Base-by-base conservation (phyloP, 2,329 filamentous ascomycete genomes). In the Ambrosiella xylebori region DNA sequence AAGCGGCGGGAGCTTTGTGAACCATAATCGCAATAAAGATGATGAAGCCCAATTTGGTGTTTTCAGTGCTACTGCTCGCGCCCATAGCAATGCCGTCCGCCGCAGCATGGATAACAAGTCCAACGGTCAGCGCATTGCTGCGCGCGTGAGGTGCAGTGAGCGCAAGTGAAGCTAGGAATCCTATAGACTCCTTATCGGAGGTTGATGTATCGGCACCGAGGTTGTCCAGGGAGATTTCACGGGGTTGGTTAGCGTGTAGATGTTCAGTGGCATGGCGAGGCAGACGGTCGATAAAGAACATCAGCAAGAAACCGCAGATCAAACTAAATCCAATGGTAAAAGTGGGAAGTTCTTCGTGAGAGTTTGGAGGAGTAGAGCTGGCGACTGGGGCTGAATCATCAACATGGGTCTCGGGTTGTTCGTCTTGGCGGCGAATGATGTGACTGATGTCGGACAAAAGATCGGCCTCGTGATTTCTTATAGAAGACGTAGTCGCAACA, bases 1-100 rank as follows among this genome's bases (percentile, higher is more conserved):
- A 98, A 0, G 93, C 90, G 1, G 93, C 93, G 0, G 90, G 91
- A 1, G 89, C 91, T 72, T 97, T 98, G 71, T 98, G 93, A 5
- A 97, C 81, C 86, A 98, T 94, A 64, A 98, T 93, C 9, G 93
- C 93, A 45, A 95, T 71, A 69, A 98, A 98, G 44, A 98, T 88
- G 64, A 98, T 87, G 61, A 97, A 81, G 40, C 87, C 88, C 9
- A 98, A 73, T 59, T 85, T 84, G 61, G 81, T 81, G 64, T 88
- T 83, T 1, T 81, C 75, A 2, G 82, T 80, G 3, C 86, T 84
- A 2, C 85, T 87, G 0, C 90, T 95, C 27, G 93, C 93, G 19
- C 93, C 93, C 71, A 98, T 83, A 1, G 93, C 93, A 61, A 98
- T 95, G 13, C 93, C 93, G 66, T 98, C 93, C 1, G 93, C 91